Conservation (phyloP, 2,329 filamentous ascomycete species). For the Paraphaeosphaeria minitans region DNA sequence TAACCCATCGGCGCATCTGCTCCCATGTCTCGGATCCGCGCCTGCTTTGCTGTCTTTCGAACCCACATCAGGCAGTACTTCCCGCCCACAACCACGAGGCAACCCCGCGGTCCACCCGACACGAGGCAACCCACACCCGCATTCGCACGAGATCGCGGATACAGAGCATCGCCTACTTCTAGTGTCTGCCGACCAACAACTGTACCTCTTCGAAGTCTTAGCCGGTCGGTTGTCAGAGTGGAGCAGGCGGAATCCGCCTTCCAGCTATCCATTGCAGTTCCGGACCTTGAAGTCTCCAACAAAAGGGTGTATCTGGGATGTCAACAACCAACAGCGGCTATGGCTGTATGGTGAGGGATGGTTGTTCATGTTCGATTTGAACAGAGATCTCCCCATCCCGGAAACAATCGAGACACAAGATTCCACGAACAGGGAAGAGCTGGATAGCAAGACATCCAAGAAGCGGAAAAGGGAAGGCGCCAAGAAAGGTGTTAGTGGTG, state of each 20-base stretch:
- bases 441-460: slow-evolving; percentile 24
- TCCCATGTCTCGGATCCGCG: slow-evolving; percentile 53
- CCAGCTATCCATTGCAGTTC: slow-evolving; percentile 75
- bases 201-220: slow-evolving; percentile 81
- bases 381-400: slow-evolving; percentile 63
- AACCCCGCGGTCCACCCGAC: slow-evolving; percentile 58
- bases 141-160: slow-evolving; percentile 62
- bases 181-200: slow-evolving; percentile 67
- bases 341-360: slow-evolving; percentile 90
- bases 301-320: slow-evolving; percentile 85
- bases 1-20: slow-evolving; percentile 66
- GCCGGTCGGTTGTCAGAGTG: slow-evolving; percentile 79
- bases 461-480: slow-evolving; percentile 37
- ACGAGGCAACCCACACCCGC: slow-evolving; percentile 56
- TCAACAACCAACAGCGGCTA: slow-evolving; percentile 60
- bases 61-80: slow-evolving; percentile 35
- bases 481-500: slow-evolving; percentile 55
- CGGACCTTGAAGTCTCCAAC: slow-evolving; percentile 75
- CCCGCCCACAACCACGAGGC: slow-evolving; percentile 46
- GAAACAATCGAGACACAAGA: slow-evolving; percentile 16
- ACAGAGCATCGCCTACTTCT: slow-evolving; percentile 62
- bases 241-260: slow-evolving; percentile 82
- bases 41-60: slow-evolving; percentile 55
- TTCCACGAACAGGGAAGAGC: slow-evolving; percentile 20
- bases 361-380: slow-evolving; percentile 90